phyloP scores from a whole-genome alignment of 306 rosid species.

The Rosa lucieae region DNA sequence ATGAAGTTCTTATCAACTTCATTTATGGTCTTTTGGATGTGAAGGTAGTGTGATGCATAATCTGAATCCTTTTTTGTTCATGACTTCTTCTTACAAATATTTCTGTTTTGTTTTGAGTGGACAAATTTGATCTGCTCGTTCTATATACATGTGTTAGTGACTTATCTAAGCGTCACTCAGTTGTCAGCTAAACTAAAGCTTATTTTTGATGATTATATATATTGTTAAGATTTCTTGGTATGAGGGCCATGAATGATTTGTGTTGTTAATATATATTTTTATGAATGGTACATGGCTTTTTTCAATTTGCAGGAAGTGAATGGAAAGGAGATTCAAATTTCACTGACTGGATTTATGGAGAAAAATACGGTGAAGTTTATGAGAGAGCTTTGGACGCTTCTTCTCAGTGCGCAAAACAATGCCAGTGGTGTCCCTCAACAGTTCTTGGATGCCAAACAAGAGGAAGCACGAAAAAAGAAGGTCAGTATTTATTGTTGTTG shows the following conservation, averaged over 20 bases:
- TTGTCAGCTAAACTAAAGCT: neutral
- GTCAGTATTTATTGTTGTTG: conserved; percentile 31
- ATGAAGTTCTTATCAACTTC: conserved; percentile 96
- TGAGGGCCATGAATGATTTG: neutral
- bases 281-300: conserved; percentile 12
- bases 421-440: conserved; percentile 98
- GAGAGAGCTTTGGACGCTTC: conserved; percentile 94
- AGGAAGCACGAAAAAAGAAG: conserved; percentile 79
- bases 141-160: neutral
- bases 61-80: neutral
- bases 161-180: neutral
- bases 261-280: neutral
- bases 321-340: conserved; percentile 90
- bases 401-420: conserved; percentile 90
- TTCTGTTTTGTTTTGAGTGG: neutral
- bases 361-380: conserved; percentile 93
- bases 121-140: neutral
- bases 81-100: neutral
- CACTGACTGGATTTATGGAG: conserved; percentile 97
- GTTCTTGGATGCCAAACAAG: conserved; percentile 94
- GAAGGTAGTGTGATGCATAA: conserved; percentile 54
- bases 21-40: conserved; percentile 88
- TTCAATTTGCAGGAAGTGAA: conserved; percentile 61
- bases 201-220: neutral
- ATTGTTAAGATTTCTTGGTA: neutral